A percentile compares a stretch with the other conserved stretches of the same genome.
Conservation (phyloP, 2,329 filamentous ascomycete species). For the Samsoniella hepiali region DNA sequence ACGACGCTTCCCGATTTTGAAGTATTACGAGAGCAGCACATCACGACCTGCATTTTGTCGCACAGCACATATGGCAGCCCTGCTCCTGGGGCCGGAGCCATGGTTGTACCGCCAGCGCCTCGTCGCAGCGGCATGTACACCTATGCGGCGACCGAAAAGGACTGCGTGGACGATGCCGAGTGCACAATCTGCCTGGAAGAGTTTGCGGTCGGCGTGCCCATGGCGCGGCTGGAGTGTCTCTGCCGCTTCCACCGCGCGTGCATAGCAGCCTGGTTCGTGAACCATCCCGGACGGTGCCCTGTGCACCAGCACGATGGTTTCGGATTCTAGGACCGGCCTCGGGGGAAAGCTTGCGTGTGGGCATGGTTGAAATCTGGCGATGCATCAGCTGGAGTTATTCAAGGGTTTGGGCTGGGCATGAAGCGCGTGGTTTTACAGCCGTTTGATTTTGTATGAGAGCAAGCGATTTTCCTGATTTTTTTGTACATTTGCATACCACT, state of each 20-base stretch:
- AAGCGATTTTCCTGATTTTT: conserved; percentile 8
- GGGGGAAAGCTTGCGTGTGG: neutral
- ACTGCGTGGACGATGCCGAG: conserved; percentile 64
- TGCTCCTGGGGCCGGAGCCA: conserved; percentile 26
- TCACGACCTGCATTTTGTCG: conserved; percentile 53
- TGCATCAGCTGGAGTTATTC: neutral
- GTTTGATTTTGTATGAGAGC: conserved; percentile 10
- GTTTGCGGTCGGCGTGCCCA: conserved; percentile 57
- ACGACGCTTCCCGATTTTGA: conserved; percentile 52
- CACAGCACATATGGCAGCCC: conserved; percentile 50
- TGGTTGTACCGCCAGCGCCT: conserved; percentile 31
- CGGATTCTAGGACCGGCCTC: conserved; percentile 40
- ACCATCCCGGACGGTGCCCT: conserved; percentile 60
- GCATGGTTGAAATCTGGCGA: neutral
- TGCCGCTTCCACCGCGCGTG: conserved; percentile 62
- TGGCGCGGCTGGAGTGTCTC: conserved; percentile 65
- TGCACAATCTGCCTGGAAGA: conserved; percentile 68
- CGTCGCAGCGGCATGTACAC: conserved; percentile 60
- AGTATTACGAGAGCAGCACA: conserved; percentile 54
- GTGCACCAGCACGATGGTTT: conserved; percentile 63
- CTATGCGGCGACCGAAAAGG: conserved; percentile 64
- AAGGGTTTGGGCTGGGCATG: neutral
- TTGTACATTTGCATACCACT: conserved; percentile 6
- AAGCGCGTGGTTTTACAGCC: neutral
- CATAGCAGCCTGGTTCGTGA: conserved; percentile 60